A percentile compares a stretch with the other conserved stretches of the same genome.
These are phyloP conservation scores for Oxyria digyna DNA, from an alignment of 148 eudicot species.

Conservation along the genomic window DNA sequence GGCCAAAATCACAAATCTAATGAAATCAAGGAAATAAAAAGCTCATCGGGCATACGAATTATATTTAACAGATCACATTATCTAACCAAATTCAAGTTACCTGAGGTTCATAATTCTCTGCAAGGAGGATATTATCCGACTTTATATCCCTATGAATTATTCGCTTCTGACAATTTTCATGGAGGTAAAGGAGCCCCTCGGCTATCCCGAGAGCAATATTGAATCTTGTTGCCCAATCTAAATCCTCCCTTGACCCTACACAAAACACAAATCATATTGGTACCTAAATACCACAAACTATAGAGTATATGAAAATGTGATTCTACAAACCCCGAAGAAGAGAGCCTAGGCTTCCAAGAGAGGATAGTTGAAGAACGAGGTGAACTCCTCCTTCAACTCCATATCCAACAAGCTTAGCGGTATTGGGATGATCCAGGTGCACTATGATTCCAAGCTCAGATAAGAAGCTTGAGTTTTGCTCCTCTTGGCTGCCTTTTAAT, in stretches of 20 bases:
- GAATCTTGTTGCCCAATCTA: conserved; percentile 54
- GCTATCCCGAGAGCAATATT: conserved; percentile 74
- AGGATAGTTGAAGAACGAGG: conserved; percentile 64
- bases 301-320: background rate
- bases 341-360: conserved; percentile 65
- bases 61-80: background rate
- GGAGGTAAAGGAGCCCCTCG: conserved; percentile 75
- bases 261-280: background rate
- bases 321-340: conserved; percentile 46
- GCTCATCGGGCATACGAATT: background rate
- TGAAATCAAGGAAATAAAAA: background rate
- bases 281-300: background rate
- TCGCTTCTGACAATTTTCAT: conserved; percentile 70
- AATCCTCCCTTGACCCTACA: conserved; percentile 41
- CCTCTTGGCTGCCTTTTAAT: conserved; percentile 47
- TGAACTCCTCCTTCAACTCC: conserved; percentile 66
- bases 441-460: conserved; percentile 80
- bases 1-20: conserved; percentile 92
- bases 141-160: conserved; percentile 93
- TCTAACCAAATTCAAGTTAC: conserved; percentile 16
- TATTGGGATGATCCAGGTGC: conserved; percentile 71
- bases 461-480: conserved; percentile 39
- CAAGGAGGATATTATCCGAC: conserved; percentile 72
- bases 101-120: conserved; percentile 78
- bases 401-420: conserved; percentile 68